phyloP scores from a whole-genome alignment of 148 eudicot species.

The Chenopodium suecicum region DNA sequence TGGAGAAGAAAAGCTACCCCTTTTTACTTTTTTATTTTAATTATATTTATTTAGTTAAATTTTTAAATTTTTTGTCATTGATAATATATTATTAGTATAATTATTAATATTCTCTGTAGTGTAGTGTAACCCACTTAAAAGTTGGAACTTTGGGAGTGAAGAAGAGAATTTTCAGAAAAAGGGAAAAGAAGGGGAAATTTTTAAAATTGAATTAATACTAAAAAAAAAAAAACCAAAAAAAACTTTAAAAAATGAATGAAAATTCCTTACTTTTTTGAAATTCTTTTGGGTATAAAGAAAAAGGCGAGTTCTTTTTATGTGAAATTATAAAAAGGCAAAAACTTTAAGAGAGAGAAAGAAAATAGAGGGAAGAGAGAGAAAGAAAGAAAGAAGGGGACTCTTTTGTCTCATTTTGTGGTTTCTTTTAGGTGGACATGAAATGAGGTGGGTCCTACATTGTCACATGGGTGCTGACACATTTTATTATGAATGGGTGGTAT shows the following conservation, averaged over 20 bases:
- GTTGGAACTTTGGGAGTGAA: constrained; percentile 11
- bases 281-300: constrained; percentile 24
- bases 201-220: constrained; percentile 2
- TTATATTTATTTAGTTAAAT: background rate
- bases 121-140: constrained; percentile 26
- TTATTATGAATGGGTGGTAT: constrained; percentile 32
- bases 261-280: constrained; percentile 7
- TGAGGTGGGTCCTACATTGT: constrained; percentile 46
- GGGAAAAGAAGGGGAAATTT: constrained; percentile 1
- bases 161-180: constrained; percentile 12
- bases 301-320: constrained; percentile 34
- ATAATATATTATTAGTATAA: background rate
- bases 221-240: background rate
- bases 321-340: constrained; percentile 29
- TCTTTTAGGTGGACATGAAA: constrained; percentile 62
- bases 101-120: constrained; percentile 14
- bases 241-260: background rate
- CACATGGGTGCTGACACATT: constrained; percentile 89
- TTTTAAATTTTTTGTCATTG: background rate
- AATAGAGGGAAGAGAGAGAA: background rate
- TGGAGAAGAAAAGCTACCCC: constrained; percentile 28
- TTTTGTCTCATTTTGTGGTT: constrained; percentile 75
- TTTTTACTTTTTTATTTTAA: background rate
- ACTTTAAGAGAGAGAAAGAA: constrained; percentile 22
- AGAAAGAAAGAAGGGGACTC: constrained; percentile 27